Conservation (phyloP, 495 filamentous ascomycete genomes). For the Tuber magnatum region DNA sequence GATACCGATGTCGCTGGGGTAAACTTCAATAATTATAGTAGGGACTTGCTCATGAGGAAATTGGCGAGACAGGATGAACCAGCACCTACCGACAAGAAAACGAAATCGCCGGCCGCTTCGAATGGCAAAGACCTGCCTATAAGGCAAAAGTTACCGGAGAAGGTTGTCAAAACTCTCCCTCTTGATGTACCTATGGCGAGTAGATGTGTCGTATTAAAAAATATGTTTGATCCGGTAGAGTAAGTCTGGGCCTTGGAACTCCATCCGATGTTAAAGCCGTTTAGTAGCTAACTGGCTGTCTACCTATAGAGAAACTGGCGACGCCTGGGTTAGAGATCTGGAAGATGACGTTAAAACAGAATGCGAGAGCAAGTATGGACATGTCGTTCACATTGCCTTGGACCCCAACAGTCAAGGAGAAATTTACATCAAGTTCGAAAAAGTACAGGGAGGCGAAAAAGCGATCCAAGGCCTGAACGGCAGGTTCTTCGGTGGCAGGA, state of each 20-base stretch:
- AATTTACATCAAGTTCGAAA: conserved; percentile 97
- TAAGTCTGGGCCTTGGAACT: conserved; percentile 50
- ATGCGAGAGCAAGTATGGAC: conserved; percentile 92
- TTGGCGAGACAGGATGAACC: conserved; percentile 93
- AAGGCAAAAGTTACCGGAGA: conserved; percentile 55
- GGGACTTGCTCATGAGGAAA: conserved; percentile 95
- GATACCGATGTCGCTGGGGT: conserved; percentile 97
- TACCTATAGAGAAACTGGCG: conserved; percentile 66
- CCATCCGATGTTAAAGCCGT: background rate
- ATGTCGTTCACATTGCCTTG: conserved; percentile 94
- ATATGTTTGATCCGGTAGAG: conserved; percentile 91
- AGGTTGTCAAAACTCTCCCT: conserved; percentile 75
- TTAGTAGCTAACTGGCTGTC: conserved; percentile 44
- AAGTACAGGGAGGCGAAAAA: conserved; percentile 87
- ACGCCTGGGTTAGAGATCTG: conserved; percentile 83
- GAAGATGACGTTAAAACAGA: conserved; percentile 90
- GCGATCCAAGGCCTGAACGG: conserved; percentile 97
- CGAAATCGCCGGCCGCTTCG: conserved; percentile 28
- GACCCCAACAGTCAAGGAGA: conserved; percentile 91
- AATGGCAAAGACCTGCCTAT: conserved; percentile 50
- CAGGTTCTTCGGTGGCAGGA: conserved; percentile 81
- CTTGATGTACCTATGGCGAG: conserved; percentile 88
- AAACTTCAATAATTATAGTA: conserved; percentile 98
- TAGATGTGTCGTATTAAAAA: conserved; percentile 85
- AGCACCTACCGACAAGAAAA: conserved; percentile 46